Evolutionary conservation across 176 grass and related monocot species (phyloP), one percentile per base, ranked within the genome.

Genomic region (Raddia distichophylla): DNA sequence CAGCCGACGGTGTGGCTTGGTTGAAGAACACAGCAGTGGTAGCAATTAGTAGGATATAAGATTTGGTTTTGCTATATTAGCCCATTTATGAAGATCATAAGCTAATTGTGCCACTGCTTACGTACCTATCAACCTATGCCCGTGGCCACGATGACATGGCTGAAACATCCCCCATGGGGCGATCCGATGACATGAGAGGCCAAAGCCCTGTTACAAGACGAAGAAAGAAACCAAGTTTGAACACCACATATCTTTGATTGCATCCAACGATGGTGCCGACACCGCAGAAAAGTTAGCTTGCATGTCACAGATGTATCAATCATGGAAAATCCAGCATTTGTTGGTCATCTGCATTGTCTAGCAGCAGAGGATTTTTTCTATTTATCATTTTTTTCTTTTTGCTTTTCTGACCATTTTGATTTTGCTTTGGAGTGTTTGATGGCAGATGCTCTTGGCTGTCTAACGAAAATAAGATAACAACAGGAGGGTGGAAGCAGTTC

Each of bases 161-260:
- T 44, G 81, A 69, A 75, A 54, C 77, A 71, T 89, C 84, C 43
- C 66, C 90, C 34, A 76, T 67, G 45, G 74, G 85, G 3, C 71
- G 76, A 62, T 94, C 84, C 3, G 89, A 79, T 8, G 89, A 70
- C 40, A 94, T 76, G 11, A 91, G 84, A 40, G 92, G 92, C 92
- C 92, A 94, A 33, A 89, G 71, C 6, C 85, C 92, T 94, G 88
- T 20, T 84, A 46, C 14, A 78, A 15, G 16, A 52, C 56, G 75
- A 34, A 59, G 5, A 65, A 70, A 58, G 5, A 67, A 68, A 0
- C 35, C 16, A 76, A 1, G 2, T 48, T 40, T 73, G 11, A 79
- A 80, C 33, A 84, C 50, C 47, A 17, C 2, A 0, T 12, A 43
- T 69, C n/a, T 51, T 68, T 68, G 5, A n/a, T 34, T 51, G 13